Evolutionary conservation across 306 rosid species (phyloP), one percentile per base, ranked within the genome.

Genomic region (Cicer yamashitae): DNA sequence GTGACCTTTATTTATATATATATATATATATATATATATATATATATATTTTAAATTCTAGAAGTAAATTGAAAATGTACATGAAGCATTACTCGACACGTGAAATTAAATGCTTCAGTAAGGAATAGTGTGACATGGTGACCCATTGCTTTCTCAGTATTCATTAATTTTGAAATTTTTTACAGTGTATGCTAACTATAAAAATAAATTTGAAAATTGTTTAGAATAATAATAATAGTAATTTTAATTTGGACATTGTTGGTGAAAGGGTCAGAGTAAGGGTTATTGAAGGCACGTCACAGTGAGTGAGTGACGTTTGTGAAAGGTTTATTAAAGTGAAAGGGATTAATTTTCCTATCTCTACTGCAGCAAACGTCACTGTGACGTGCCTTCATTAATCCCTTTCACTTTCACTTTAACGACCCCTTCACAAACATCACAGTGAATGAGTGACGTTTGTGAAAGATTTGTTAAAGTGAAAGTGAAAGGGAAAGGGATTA

Each of bases 401-500:
- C 18, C 18, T 17, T 17, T 17, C 18, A 17, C 18, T 17, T 17
- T 17, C 18, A 17, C 18, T 17, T 17, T 17, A 17, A 17, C 18
- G 1, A 17, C 18, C 18, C 18, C 18, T 17, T 17, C 1, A 17
- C 18, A 17, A 17, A 17, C 18, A 17, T 17, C 18, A 17, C 18
- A 17, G 18, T n/a, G n/a, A n/a, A n/a, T n/a, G n/a, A n/a, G n/a
- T 17, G 18, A 17, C 18, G 18, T 17, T 17, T 17, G 18, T 17
- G 18, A 17, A 17, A 17, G 18, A 17, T 0, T 17, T 17, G 18
- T 17, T 17, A 34, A 17, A 17, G 18, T 17, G 18, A 17, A 10
- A 13, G 43, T 6, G 2, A 74, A 57, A 79, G 54, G 2, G 57
- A 53, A 72, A 40, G 39, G 10, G 82, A 89, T 71, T 94, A 93